Conservation (phyloP, 306 rosid species). For the Sindora glabra region DNA sequence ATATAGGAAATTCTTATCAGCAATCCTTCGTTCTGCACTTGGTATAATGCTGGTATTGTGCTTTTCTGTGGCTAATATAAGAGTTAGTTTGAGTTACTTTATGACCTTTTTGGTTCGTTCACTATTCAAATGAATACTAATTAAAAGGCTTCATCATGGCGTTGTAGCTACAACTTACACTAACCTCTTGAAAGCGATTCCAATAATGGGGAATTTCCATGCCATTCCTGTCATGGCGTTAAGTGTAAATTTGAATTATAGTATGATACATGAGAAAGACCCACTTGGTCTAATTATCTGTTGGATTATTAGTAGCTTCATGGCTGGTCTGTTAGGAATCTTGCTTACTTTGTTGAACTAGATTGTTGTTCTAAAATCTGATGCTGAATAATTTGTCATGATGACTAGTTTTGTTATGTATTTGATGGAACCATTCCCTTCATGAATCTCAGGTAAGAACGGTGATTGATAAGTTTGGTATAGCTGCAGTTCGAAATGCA, state of each 20-base stretch:
- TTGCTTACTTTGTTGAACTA: slow-evolving; percentile 4
- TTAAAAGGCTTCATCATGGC: background rate
- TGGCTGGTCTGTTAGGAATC: background rate
- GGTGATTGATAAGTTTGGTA: slow-evolving; percentile 64
- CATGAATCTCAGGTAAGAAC: slow-evolving; percentile 50
- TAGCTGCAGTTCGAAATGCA: slow-evolving; percentile 66
- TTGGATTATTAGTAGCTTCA: background rate
- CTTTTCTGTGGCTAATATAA: slow-evolving; percentile 10
- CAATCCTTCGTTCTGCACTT: slow-evolving; percentile 59
- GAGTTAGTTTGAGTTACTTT: slow-evolving; percentile 2
- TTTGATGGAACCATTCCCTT: slow-evolving; percentile 17
- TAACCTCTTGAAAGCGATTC: slow-evolving; percentile 1
- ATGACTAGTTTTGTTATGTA: background rate
- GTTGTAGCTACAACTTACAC: background rate
- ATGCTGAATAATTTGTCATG: background rate
- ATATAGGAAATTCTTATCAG: slow-evolving; percentile 49
- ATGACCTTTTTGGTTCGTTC: background rate
- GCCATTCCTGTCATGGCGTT: background rate
- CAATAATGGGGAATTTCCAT: background rate
- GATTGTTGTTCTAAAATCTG: slow-evolving; percentile 1
- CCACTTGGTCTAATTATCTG: background rate
- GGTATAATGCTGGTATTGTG: slow-evolving; percentile 57
- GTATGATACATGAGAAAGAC: background rate
- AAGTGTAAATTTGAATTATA: background rate
- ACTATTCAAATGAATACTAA: background rate